Percentiles rank a stretch among this genome's conserved stretches.
Conservation (phyloP, 2,329 filamentous ascomycete species). For the Alternaria alternata region DNA sequence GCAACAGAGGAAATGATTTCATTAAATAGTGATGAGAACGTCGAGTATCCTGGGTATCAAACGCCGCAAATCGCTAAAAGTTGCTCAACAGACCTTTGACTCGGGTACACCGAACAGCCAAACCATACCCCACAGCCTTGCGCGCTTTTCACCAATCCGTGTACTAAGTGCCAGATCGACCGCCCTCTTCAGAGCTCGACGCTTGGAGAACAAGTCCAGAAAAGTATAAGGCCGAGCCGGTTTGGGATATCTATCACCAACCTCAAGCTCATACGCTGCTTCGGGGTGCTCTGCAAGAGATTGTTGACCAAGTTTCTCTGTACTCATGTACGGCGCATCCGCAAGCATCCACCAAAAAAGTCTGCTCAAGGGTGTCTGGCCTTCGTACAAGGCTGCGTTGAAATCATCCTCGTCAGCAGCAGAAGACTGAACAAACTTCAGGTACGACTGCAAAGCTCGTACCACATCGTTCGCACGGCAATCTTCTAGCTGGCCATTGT, state of each 20-base stretch:
- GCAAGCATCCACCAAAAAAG: slow-evolving; percentile 38
- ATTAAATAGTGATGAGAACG: background rate
- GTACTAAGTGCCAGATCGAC: slow-evolving; percentile 13
- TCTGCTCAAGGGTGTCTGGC: slow-evolving; percentile 27
- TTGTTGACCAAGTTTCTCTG: slow-evolving; percentile 15
- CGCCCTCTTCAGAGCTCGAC: background rate
- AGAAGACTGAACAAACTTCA: slow-evolving; percentile 29
- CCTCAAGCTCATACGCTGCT: background rate
- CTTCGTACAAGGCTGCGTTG: slow-evolving; percentile 33
- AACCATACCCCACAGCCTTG: slow-evolving; percentile 20
- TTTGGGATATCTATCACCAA: background rate
- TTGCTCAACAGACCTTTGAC: slow-evolving; percentile 1
- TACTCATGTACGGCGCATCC: slow-evolving; percentile 17
- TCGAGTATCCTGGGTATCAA: slow-evolving; percentile 3
- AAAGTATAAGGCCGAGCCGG: background rate
- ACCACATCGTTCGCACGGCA: slow-evolving; percentile 44
- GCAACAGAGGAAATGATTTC: background rate
- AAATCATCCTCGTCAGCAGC: slow-evolving; percentile 23
- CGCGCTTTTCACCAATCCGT: slow-evolving; percentile 13
- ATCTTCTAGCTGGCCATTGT: slow-evolving; percentile 32
- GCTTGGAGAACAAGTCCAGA: slow-evolving; percentile 3
- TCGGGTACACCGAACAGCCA: slow-evolving; percentile 23
- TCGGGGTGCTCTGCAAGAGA: slow-evolving; percentile 20
- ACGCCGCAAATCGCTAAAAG: slow-evolving; percentile 2
- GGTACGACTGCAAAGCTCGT: slow-evolving; percentile 42